Conservation (phyloP, 345 rosid genomes). For the Boechera divaricarpa region DNA sequence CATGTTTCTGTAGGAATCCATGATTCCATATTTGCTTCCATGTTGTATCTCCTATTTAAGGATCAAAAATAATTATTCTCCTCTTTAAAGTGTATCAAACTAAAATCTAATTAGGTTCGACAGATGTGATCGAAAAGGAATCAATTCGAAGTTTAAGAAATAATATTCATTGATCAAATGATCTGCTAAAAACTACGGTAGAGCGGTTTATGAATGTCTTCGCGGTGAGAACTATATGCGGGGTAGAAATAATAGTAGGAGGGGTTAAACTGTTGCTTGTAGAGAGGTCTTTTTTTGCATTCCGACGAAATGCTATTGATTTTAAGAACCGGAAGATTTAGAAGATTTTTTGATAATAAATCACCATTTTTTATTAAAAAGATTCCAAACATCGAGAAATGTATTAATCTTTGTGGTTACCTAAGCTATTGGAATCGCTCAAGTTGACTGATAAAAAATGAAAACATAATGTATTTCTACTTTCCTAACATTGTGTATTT, state of each 20-base stretch:
- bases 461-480: background rate
- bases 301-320: no score
- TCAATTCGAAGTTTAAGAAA: no score
- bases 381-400: background rate
- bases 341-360: background rate
- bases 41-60: background rate
- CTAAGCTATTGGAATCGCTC: background rate
- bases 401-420: background rate
- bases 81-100: background rate
- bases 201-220: no score
- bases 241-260: no score
- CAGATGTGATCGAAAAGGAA: background rate
- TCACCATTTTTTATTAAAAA: background rate
- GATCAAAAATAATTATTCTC: background rate
- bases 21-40: constrained; percentile 1
- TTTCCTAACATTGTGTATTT: background rate
- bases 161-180: no score
- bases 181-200: no score
- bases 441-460: background rate
- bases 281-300: no score
- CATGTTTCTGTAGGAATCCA: background rate
- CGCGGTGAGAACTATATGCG: no score
- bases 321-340: no score
- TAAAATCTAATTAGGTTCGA: background rate
- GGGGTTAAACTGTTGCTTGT: no score